These are phyloP conservation scores for Cenchrus fungigraminus DNA, from an alignment of 176 grass and related monocot genomes.

Conservation along the genomic window DNA sequence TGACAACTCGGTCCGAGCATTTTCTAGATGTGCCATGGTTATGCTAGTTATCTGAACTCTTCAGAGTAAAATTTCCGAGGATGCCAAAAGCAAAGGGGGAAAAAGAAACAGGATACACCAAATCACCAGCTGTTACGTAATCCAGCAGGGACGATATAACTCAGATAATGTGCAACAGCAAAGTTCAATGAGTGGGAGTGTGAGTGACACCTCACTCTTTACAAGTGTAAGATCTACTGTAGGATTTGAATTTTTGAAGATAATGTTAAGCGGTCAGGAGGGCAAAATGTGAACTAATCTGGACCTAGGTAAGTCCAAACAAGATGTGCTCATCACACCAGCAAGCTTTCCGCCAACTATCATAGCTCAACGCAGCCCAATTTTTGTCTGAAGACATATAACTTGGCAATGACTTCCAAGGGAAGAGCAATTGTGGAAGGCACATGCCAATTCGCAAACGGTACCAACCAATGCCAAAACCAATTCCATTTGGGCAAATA, in stretches of 20 bases:
- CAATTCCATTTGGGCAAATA: slow-evolving; percentile 12
- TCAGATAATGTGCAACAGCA: slow-evolving; percentile 22
- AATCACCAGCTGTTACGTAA: background rate
- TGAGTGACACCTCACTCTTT: background rate
- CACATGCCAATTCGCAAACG: background rate
- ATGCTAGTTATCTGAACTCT: background rate
- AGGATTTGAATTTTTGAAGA: background rate
- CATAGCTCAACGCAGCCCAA: background rate
- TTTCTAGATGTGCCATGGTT: background rate
- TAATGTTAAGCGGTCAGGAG: background rate
- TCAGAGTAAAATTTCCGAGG: background rate
- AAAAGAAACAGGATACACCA: background rate
- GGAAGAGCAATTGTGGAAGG: background rate
- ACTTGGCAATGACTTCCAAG: background rate
- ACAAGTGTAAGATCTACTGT: slow-evolving; percentile 21
- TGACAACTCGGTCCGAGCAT: background rate
- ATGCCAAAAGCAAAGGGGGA: background rate
- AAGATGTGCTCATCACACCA: background rate
- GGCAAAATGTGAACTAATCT: slow-evolving; percentile 7
- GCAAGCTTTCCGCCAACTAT: background rate
- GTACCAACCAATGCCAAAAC: background rate
- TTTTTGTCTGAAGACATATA: too few relatives aligned
- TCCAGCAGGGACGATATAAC: background rate
- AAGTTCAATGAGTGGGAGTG: background rate
- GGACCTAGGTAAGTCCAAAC: background rate